These are phyloP conservation scores for Rhodotorula mucilaginosa DNA, from an alignment of 1,284 basidiomycete species.

Conservation along the genomic window DNA sequence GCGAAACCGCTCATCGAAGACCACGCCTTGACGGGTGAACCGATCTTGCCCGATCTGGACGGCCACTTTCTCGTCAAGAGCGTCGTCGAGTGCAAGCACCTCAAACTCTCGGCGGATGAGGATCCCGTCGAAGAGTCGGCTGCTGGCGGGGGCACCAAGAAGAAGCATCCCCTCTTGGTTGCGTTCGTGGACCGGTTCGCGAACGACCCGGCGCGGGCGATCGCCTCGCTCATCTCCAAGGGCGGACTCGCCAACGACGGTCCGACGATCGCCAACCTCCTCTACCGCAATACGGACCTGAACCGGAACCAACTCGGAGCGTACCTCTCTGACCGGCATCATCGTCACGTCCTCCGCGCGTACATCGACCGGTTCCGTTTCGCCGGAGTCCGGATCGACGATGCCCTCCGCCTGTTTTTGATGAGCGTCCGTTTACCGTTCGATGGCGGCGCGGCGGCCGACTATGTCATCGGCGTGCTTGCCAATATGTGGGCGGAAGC, in stretches of 20 bases:
- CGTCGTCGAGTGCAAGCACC: conserved; percentile 70
- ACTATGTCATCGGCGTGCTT: conserved; percentile 65
- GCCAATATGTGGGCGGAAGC: conserved; percentile 83
- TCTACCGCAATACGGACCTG: conserved; percentile 81
- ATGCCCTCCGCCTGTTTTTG: conserved; percentile 81
- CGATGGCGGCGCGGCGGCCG: conserved; percentile 61
- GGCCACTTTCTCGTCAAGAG: conserved; percentile 83
- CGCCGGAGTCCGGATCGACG: conserved; percentile 76
- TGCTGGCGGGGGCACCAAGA: conserved; percentile 22
- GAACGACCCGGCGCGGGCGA: conserved; percentile 46
- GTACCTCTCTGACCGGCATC: conserved; percentile 67
- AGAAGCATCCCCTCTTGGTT: conserved; percentile 41
- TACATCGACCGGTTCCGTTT: conserved; percentile 87
- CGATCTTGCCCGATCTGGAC: conserved; percentile 65
- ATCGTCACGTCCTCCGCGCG: conserved; percentile 70
- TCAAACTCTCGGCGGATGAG: conserved; percentile 61
- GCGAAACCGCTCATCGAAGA: conserved; percentile 54
- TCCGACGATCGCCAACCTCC: conserved; percentile 44
- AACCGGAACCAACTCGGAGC: conserved; percentile 79
- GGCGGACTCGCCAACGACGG: conserved; percentile 45
- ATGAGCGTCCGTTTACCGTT: conserved; percentile 71
- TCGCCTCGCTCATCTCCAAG: conserved; percentile 44
- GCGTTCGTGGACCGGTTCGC: conserved; percentile 55
- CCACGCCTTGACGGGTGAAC: conserved; percentile 50
- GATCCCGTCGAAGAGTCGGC: conserved; percentile 45